Percentiles rank a stretch among this genome's conserved stretches.
Conservation (phyloP, 1,284 basidiomycete genomes). For the Ustilago crameri region DNA sequence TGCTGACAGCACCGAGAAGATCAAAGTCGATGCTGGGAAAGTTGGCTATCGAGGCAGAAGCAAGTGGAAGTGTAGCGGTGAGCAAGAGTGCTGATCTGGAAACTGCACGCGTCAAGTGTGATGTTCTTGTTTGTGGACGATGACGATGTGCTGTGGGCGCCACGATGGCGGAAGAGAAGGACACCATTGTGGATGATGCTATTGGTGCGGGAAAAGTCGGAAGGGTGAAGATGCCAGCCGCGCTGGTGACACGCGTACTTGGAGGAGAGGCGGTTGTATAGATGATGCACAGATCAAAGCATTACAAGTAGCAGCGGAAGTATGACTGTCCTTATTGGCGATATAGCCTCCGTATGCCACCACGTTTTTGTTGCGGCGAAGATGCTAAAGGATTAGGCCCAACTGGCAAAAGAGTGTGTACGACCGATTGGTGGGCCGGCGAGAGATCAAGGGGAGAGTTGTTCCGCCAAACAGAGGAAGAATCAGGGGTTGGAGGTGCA, state of each 20-base stretch:
- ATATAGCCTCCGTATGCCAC: not conserved
- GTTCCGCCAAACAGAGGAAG: not conserved
- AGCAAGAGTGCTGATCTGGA: slow-evolving; percentile 33
- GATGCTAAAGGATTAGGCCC: not conserved
- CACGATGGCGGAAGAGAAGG: slow-evolving; percentile 6
- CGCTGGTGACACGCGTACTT: not conserved
- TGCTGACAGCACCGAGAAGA: slow-evolving; percentile 57
- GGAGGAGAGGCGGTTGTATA: not conserved
- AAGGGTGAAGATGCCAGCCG: slow-evolving; percentile 3
- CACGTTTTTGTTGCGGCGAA: no score
- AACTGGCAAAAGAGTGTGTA: slow-evolving; percentile 11
- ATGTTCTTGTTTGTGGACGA: slow-evolving; percentile 1
- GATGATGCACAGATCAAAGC: not conserved
- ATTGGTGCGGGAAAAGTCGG: not conserved
- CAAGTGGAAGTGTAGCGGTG: slow-evolving; percentile 10
- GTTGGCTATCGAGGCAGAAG: slow-evolving; percentile 35
- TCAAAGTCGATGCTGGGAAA: slow-evolving; percentile 64
- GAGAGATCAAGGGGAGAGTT: no score
- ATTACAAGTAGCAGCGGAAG: not conserved
- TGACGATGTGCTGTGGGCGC: slow-evolving; percentile 13
- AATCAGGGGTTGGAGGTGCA: not conserved
- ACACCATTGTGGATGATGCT: not conserved
- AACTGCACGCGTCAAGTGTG: slow-evolving; percentile 19
- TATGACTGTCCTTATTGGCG: not conserved
- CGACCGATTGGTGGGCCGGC: no score